Conservation (phyloP, 768 basidiomycete species). For the Mycena crocata region DNA sequence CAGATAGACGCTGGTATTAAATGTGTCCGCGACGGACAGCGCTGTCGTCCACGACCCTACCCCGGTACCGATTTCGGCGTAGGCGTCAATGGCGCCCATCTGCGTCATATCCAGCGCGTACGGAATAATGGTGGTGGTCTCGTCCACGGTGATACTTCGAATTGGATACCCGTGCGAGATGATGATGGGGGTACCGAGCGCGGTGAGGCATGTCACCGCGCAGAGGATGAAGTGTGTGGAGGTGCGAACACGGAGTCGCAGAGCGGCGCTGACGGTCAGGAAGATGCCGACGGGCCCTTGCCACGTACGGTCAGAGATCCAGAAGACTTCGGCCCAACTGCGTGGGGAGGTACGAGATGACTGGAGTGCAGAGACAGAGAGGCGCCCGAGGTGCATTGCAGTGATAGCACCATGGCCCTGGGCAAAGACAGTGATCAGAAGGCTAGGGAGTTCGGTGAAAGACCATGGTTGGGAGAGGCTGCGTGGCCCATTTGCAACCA, state of each 20-base stretch:
- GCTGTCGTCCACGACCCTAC: conserved; percentile 31
- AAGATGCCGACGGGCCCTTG: conserved; percentile 32
- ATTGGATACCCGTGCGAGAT: conserved; percentile 33
- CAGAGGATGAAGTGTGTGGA: conserved; percentile 33
- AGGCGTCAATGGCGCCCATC: conserved; percentile 30
- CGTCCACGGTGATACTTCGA: conserved; percentile 18
- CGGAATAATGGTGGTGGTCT: conserved; percentile 23
- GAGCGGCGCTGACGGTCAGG: conserved; percentile 2
- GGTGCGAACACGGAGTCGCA: conserved; percentile 21
- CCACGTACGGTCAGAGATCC: conserved; percentile 35
- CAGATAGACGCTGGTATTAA: conserved; percentile 30
- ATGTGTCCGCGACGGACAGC: conserved; percentile 23
- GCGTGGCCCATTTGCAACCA: conserved; percentile 20
- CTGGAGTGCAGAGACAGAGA: conserved; percentile 29
- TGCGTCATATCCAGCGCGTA: conserved; percentile 1
- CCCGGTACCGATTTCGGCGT: conserved; percentile 30
- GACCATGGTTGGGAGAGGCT: conserved; percentile 24
- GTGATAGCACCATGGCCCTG: conserved; percentile 30
- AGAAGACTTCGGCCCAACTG: conserved; percentile 38
- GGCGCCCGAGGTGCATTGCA: conserved; percentile 28
- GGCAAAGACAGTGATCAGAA: conserved; percentile 30
- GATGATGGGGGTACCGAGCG: conserved; percentile 33
- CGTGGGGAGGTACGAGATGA: conserved; percentile 25
- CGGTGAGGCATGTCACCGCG: conserved; percentile 30
- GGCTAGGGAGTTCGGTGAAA: conserved; percentile 25